Evolutionary conservation across 495 filamentous ascomycete genomes (phyloP).

Genomic region (Podospora pseudopauciseta): DNA sequence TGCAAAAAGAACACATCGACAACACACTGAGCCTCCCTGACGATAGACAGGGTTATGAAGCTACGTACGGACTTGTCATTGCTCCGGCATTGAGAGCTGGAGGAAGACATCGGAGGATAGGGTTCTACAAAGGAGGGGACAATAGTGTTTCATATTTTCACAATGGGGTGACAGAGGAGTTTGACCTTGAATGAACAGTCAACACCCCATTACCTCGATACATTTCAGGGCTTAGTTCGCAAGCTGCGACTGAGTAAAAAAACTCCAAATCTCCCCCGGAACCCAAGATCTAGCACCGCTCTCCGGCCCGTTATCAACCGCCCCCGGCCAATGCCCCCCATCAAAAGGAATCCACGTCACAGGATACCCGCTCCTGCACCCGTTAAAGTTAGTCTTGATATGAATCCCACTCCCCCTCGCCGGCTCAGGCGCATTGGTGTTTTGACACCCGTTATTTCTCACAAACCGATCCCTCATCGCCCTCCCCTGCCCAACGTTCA

Average conservation of each 20-base stretch:
- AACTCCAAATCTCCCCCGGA: conserved; percentile 21
- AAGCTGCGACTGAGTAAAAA: conserved; percentile 22
- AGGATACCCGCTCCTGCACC: conserved; percentile 26
- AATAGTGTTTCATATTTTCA: too few relatives aligned
- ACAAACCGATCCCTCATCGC: conserved; percentile 38
- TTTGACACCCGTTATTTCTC: conserved; percentile 36
- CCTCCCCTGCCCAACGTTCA: conserved; percentile 33
- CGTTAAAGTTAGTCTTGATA: conserved; percentile 31
- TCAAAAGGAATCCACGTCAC: conserved; percentile 26
- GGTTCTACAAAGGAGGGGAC: too few relatives aligned
- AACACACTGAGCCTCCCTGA: too few relatives aligned
- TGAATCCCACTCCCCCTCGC: conserved; percentile 26
- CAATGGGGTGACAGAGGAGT: too few relatives aligned
- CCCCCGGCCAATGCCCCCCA: conserved; percentile 20
- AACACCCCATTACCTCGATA: too few relatives aligned
- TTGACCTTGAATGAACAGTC: too few relatives aligned
- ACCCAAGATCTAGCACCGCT: conserved; percentile 16
- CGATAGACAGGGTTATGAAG: too few relatives aligned
- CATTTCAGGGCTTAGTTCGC: not conserved
- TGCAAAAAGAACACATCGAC: too few relatives aligned
- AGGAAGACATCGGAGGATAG: too few relatives aligned
- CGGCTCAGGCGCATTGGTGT: conserved; percentile 28
- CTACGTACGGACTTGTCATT: too few relatives aligned
- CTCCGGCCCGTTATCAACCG: conserved; percentile 16
- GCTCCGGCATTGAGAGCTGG: too few relatives aligned